These are phyloP conservation scores for Macroventuria anomochaeta DNA, from an alignment of 2,329 filamentous ascomycete genomes.

Conservation along the genomic window DNA sequence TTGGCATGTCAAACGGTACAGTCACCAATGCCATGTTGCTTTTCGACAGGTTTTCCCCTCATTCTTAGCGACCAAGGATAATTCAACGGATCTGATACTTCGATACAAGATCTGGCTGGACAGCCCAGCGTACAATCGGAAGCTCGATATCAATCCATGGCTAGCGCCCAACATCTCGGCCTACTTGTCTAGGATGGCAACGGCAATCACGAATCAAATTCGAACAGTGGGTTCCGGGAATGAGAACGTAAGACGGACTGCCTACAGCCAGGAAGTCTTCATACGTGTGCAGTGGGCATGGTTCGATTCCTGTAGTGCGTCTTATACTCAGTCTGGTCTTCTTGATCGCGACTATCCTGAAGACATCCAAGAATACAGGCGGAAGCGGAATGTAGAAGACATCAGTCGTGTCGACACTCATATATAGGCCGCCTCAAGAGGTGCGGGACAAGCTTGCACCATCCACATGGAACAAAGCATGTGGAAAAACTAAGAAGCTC, in stretches of 20 bases:
- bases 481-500: constrained; percentile 8
- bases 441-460: constrained; percentile 10
- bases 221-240: neutral
- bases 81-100: too few species aligned
- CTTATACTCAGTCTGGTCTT: constrained; percentile 30
- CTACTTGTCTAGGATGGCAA: too few species aligned
- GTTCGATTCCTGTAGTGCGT: constrained; percentile 33
- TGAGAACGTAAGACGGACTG: neutral
- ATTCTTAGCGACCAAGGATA: too few species aligned
- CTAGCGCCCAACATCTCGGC: too few species aligned
- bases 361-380: constrained; percentile 20
- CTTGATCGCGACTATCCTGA: constrained; percentile 29
- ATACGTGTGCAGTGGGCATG: constrained; percentile 25
- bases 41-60: too few species aligned
- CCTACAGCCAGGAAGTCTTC: neutral
- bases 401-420: constrained; percentile 35
- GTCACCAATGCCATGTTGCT: too few species aligned
- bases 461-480: neutral
- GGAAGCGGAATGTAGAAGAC: constrained; percentile 41
- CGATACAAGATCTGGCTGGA: too few species aligned
- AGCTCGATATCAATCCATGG: too few species aligned
- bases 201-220: too few species aligned
- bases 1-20: too few species aligned
- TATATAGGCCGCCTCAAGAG: constrained; percentile 33
- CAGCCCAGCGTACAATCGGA: too few species aligned